Base-by-base conservation (phyloP, 1,284 basidiomycete genomes). In the Ustilago nuda region DNA sequence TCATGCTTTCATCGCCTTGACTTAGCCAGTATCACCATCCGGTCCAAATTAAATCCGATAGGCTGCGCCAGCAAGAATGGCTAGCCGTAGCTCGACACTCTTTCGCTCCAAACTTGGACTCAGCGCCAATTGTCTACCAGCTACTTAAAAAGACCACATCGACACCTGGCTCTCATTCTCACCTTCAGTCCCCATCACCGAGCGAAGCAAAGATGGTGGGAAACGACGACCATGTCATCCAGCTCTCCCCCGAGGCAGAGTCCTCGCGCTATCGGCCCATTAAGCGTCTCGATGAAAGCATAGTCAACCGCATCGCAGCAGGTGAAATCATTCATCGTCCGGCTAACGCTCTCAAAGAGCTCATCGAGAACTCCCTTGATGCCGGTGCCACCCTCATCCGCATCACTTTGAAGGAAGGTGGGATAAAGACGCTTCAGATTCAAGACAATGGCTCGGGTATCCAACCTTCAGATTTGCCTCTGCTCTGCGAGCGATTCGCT, bases 391-490 rank as follows among this genome's bases (percentile, higher is more conserved):
- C 93, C 0, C 91, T 91, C 0, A 94, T 99, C 82, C 91, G 92
- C 54, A 88, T 99, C 61, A 93, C 92, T 0, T 90, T 96, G 77
- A 98, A 97, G 86, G 96, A 99, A 66, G 97, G 97, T 1, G 97
- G 97, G 0, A 88, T 99, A 88, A 99, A 97, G 86, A 88, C 95
- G 53, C 89, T 99, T 32, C 95, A 98, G 87, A 97, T 99, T 60
- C 93, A 95, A 81, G 97, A 99, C 85, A 98, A 99, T 82, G 97
- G 96, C 0, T 93, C 90, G 85, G 96, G 96, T 1, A 97, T 99
- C 79, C 72, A 59, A 87, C 61, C 89, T 86, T 84, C 86, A 8
- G 96, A 99, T 82, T 88, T 99, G 4, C 91, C 94, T 0, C 92
- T 99, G 17, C 89, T 99, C 1, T 96, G 96, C 56, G 93, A 97